These are phyloP conservation scores for Botrytis elliptica DNA, from an alignment of 2,329 filamentous ascomycete species.

Conservation along the genomic window DNA sequence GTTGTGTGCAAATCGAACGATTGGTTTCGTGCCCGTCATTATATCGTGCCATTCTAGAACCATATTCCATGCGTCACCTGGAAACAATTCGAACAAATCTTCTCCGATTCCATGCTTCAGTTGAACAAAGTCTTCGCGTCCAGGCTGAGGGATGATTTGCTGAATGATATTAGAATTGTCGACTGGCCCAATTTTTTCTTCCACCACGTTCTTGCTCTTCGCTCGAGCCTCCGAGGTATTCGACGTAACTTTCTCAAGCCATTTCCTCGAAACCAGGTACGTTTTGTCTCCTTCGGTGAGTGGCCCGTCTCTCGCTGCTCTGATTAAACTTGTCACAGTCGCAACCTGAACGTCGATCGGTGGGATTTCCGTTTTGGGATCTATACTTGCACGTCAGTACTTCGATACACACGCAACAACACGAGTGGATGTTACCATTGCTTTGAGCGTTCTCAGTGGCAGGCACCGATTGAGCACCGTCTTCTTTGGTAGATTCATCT, in stretches of 20 bases:
- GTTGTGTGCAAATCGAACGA: conserved; percentile 76
- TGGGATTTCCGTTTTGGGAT: conserved; percentile 38
- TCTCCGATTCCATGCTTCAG: conserved; percentile 66
- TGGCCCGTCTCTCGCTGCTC: conserved; percentile 48
- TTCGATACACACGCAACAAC: neutral
- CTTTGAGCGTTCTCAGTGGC: conserved; percentile 18
- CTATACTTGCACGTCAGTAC: conserved; percentile 12
- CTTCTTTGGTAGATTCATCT: conserved; percentile 22
- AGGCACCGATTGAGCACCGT: neutral
- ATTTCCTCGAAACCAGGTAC: conserved; percentile 74
- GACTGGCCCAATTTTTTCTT: conserved; percentile 67
- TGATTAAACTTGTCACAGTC: conserved; percentile 63
- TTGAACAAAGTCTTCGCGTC: conserved; percentile 62
- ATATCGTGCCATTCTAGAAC: conserved; percentile 82
- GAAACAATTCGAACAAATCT: conserved; percentile 76
- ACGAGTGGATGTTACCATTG: neutral
- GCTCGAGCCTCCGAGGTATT: conserved; percentile 59
- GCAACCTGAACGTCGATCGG: conserved; percentile 70
- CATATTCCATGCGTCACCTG: conserved; percentile 76
- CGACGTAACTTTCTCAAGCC: conserved; percentile 73
- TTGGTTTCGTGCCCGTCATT: conserved; percentile 65
- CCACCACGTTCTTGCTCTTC: conserved; percentile 57
- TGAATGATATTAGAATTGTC: conserved; percentile 83
- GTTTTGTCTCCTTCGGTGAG: conserved; percentile 71
- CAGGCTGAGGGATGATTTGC: conserved; percentile 53